Evolutionary conservation across 805 yeast genomes (phyloP).

Genomic region (Candida peoriensis): DNA sequence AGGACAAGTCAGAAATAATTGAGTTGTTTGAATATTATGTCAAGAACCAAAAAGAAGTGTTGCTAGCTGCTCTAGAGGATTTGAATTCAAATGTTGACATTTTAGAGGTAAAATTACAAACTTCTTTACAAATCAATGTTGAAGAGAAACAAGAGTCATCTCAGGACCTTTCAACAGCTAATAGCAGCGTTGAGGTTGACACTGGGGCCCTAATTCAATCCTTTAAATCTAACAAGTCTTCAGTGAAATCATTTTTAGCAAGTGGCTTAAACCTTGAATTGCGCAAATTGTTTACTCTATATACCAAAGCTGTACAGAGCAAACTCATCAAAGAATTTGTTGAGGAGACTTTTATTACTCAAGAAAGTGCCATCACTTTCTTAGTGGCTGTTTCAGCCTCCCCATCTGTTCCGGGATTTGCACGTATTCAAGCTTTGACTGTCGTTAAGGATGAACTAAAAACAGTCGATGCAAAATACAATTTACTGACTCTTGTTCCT

Average conservation of each 20-base stretch:
- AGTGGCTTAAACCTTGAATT: constrained; percentile 36
- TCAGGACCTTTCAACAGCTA: neutral
- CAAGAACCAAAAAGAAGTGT: constrained; percentile 31
- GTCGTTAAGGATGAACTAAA: constrained; percentile 31
- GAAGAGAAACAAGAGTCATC: constrained; percentile 26
- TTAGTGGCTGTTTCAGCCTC: constrained; percentile 52
- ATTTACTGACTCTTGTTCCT: constrained; percentile 55
- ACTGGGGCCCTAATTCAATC: constrained; percentile 12
- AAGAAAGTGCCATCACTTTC: constrained; percentile 50
- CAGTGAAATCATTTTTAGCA: constrained; percentile 31
- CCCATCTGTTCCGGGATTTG: constrained; percentile 51
- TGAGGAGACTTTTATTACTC: constrained; percentile 31
- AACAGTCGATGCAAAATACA: constrained; percentile 31
- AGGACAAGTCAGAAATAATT: constrained; percentile 33
- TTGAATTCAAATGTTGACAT: constrained; percentile 34
- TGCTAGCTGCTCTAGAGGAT: constrained; percentile 34
- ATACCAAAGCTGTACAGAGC: constrained; percentile 37
- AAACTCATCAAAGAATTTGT: constrained; percentile 22
- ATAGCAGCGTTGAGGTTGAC: constrained; percentile 10
- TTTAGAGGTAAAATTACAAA: constrained; percentile 63
- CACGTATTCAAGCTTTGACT: constrained; percentile 46
- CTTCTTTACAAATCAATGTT: constrained; percentile 40
- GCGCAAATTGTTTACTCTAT: constrained; percentile 34
- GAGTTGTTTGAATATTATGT: constrained; percentile 36
- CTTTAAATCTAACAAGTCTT: constrained; percentile 14